A percentile compares a stretch with the other conserved stretches of the same genome.
Evolutionary conservation across 306 rosid species (phyloP).

Genomic region (Begonia peltatifolia): DNA sequence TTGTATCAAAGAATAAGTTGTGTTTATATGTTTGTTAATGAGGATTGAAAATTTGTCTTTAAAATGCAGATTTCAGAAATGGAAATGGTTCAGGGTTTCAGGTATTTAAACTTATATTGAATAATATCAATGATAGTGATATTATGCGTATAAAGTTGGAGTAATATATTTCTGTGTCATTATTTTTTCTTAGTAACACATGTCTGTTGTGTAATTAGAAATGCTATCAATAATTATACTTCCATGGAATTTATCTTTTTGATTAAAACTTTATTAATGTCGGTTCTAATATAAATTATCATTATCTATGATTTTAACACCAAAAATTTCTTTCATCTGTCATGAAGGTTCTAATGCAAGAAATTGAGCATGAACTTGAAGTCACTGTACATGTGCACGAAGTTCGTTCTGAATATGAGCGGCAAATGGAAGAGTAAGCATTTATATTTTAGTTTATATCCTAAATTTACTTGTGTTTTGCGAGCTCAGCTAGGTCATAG

Average conservation of each 20-base stretch:
- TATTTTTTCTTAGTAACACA: no score
- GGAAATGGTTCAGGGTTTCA: constrained; percentile 69
- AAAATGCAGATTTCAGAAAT: constrained; percentile 27
- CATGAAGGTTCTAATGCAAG: constrained; percentile 72
- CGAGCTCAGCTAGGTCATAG: no score
- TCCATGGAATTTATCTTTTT: no score
- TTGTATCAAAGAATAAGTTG: neutral
- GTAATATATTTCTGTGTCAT: no score
- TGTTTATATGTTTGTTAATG: constrained; percentile 1
- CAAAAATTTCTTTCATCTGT: constrained; percentile 6
- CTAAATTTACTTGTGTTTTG: no score
- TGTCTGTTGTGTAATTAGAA: no score
- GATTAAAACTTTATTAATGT: no score
- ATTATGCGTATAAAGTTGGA: no score
- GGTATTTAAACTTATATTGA: constrained; percentile 23
- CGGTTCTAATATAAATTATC: neutral
- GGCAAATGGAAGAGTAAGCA: constrained; percentile 85
- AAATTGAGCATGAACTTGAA: constrained; percentile 89
- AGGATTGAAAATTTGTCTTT: constrained; percentile 8
- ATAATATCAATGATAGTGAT: no score
- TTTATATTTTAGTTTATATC: neutral
- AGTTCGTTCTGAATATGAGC: constrained; percentile 81
- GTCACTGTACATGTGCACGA: constrained; percentile 83
- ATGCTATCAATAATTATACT: no score
- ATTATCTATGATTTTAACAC: neutral